Percentiles rank a stretch among this genome's conserved stretches.
Conservation (phyloP, 768 basidiomycete genomes). For the Tylopilus felleus region DNA sequence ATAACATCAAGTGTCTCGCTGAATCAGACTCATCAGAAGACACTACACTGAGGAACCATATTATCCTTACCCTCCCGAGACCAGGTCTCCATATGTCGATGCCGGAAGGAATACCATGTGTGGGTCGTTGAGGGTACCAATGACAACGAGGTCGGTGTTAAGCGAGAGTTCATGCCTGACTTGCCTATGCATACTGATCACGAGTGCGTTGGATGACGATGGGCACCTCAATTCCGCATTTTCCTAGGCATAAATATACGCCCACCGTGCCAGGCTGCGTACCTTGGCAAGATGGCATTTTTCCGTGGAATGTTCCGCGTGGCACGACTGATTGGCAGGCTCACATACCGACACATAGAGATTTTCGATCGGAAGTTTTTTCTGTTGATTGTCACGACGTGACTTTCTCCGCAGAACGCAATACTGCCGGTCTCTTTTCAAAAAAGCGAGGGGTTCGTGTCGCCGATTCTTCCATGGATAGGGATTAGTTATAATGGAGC, state of each 20-base stretch:
- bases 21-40: background rate
- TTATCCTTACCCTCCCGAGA: background rate
- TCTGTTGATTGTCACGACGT: no score
- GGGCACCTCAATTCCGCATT: background rate
- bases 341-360: no score
- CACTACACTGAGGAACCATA: background rate
- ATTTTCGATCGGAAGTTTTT: background rate
- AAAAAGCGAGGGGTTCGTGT: no score
- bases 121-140: no score
- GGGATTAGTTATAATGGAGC: background rate
- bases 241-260: background rate
- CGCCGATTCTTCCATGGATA: background rate
- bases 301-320: conserved; percentile 1
- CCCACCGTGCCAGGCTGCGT: background rate
- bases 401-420: background rate
- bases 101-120: background rate
- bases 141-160: background rate
- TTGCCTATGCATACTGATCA: background rate
- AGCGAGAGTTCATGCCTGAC: no score
- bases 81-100: background rate
- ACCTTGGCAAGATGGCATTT: conserved; percentile 2
- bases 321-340: background rate
- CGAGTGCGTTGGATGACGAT: background rate
- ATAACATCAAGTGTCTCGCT: background rate
- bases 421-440: no score